Conservation (phyloP, 2,329 filamentous ascomycete genomes). For the Furcasterigmium furcatum region DNA sequence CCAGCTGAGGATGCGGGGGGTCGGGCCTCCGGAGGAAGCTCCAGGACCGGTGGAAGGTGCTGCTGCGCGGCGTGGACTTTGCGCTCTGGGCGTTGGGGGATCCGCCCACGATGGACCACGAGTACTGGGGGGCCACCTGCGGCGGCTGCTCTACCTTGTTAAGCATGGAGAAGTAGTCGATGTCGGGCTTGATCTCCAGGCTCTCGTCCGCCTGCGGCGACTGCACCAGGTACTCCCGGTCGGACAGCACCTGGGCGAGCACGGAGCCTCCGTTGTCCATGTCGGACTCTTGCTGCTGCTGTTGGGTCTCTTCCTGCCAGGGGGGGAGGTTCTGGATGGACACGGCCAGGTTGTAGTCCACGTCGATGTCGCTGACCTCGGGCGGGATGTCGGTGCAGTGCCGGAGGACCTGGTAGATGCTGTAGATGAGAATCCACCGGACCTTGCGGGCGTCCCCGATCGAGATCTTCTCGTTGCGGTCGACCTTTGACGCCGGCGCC, state of each 20-base stretch:
- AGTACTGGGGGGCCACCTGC: constrained; percentile 8
- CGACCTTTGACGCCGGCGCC: constrained; percentile 44
- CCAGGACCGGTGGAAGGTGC: constrained; percentile 27
- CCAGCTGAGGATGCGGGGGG: constrained; percentile 12
- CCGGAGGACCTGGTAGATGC: constrained; percentile 68
- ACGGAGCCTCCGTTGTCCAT: neutral
- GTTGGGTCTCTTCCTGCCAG: constrained; percentile 33
- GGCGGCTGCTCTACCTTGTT: constrained; percentile 21
- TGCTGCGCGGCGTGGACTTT: constrained; percentile 18
- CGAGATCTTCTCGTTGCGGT: constrained; percentile 55
- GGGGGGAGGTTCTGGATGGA: constrained; percentile 39
- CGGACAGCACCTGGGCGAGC: neutral
- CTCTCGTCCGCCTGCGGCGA: constrained; percentile 2
- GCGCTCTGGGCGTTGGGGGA: constrained; percentile 11
- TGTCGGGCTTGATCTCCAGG: constrained; percentile 49
- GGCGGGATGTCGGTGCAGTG: constrained; percentile 58
- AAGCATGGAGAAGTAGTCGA: constrained; percentile 49
- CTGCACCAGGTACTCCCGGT: neutral
- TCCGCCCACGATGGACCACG: constrained; percentile 4
- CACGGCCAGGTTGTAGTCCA: constrained; percentile 54
- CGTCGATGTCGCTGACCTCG: constrained; percentile 56
- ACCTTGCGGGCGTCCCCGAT: constrained; percentile 70
- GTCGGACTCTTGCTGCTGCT: neutral
- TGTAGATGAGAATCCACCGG: constrained; percentile 75
- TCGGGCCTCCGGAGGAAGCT: constrained; percentile 22